phyloP scores from a whole-genome alignment of 345 rosid genomes.

The Dipteronia sinensis region DNA sequence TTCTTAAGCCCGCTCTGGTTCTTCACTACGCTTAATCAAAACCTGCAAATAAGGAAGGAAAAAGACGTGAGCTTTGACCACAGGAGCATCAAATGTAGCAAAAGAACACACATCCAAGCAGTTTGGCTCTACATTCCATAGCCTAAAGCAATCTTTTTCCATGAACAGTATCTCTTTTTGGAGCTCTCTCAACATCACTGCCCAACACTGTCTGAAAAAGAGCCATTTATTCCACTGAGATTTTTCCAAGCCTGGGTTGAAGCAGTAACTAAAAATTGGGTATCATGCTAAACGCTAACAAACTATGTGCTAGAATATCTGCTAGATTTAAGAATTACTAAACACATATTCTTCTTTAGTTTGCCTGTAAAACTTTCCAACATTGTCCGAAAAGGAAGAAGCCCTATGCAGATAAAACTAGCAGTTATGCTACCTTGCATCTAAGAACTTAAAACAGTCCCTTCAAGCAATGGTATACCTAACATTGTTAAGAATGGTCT shows the following conservation, averaged over 20 bases:
- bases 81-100: background rate
- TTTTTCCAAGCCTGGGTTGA: background rate
- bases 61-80: background rate
- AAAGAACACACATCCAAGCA: background rate
- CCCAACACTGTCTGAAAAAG: background rate
- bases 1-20: background rate
- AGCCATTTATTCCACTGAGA: background rate
- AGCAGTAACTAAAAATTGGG: background rate
- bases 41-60: constrained; percentile 2
- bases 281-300: background rate
- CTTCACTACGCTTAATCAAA: background rate
- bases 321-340: background rate
- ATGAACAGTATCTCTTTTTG: background rate
- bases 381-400: background rate
- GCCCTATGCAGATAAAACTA: background rate
- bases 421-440: background rate
- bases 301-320: background rate
- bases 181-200: too few relatives aligned
- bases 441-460: background rate
- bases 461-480: constrained; percentile 21
- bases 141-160: background rate
- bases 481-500: constrained; percentile 12
- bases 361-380: too few relatives aligned
- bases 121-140: background rate
- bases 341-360: background rate